Conservation (phyloP, 2,329 filamentous ascomycete species). For the Calonectria honghensis region DNA sequence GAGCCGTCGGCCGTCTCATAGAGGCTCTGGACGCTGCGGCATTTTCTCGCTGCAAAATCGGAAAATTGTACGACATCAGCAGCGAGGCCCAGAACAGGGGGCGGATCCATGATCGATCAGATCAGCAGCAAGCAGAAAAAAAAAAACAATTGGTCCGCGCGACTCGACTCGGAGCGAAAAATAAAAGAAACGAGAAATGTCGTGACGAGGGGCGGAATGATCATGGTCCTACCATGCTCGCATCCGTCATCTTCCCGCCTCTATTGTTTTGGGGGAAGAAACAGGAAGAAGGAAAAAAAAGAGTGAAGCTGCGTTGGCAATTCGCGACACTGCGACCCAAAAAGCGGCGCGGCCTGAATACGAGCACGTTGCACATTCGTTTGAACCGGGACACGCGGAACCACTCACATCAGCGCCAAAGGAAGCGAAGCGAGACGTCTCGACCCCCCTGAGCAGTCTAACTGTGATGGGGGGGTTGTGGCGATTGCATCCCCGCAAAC, state of each 20-base stretch:
- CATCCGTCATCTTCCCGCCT: neutral
- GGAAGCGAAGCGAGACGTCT: neutral
- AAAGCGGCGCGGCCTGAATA: constrained; percentile 15
- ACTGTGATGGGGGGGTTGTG: neutral
- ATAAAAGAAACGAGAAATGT: neutral
- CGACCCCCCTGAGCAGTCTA: neutral
- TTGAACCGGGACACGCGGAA: constrained; percentile 14
- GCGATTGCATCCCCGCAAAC: neutral
- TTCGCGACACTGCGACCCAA: neutral
- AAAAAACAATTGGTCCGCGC: neutral
- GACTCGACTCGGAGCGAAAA: neutral
- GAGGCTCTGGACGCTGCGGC: constrained; percentile 14
- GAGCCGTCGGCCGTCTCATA: neutral
- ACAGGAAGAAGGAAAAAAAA: neutral
- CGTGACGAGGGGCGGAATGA: neutral
- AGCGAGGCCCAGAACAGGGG: constrained; percentile 20
- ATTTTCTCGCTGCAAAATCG: constrained; percentile 16
- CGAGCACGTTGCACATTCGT: constrained; percentile 9
- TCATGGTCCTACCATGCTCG: neutral
- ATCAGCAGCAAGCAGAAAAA: neutral
- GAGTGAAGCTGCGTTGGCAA: constrained; percentile 9
- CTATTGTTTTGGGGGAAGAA: neutral
- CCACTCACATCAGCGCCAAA: constrained; percentile 12
- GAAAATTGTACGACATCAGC: constrained; percentile 24
- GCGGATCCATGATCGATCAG: constrained; percentile 20